Percentiles rank a stretch among this genome's conserved stretches.
These are phyloP conservation scores for Mucor indicus DNA, from an alignment of 371 early-diverging fungal species.

Conservation along the genomic window DNA sequence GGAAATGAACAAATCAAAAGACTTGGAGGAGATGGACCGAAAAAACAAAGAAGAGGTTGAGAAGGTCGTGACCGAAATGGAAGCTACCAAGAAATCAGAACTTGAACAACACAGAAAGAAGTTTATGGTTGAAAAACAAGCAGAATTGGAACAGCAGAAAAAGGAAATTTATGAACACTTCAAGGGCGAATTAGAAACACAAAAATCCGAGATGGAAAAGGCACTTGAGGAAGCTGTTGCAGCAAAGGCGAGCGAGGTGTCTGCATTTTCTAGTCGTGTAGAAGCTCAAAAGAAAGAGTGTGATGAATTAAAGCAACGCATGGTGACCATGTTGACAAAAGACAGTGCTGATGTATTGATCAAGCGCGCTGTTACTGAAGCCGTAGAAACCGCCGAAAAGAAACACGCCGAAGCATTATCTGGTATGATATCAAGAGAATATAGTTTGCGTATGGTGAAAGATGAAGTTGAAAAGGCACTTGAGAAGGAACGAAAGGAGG, in stretches of 20 bases:
- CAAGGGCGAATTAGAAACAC: background rate
- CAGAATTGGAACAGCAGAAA: background rate
- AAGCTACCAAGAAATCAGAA: background rate
- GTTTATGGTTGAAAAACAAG: background rate
- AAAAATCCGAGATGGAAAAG: background rate
- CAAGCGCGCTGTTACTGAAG: slow-evolving; percentile 17
- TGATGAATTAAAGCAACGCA: slow-evolving; percentile 7
- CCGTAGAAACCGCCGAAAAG: slow-evolving; percentile 7
- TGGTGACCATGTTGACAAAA: slow-evolving; percentile 14
- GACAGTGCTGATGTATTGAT: slow-evolving; percentile 15
- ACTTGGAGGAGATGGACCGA: too few species aligned
- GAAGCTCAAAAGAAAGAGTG: slow-evolving; percentile 15
- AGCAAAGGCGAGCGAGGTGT: slow-evolving; percentile 2
- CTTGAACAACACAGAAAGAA: slow-evolving; percentile 6
- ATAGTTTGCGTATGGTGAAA: slow-evolving; percentile 7
- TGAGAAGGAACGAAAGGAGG: slow-evolving; percentile 17
- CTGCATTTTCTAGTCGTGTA: background rate
- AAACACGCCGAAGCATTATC: slow-evolving; percentile 7
- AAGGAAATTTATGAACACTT: background rate
- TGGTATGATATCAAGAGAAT: slow-evolving; percentile 17
- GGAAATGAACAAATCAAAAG: background rate
- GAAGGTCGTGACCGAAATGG: background rate
- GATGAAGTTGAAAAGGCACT: slow-evolving; percentile 14
- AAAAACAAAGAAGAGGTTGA: slow-evolving; percentile 1
- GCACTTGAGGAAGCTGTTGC: background rate